Base-by-base conservation (phyloP, 108 stramenopile species). In the Chaetoceros tenuissimus region DNA sequence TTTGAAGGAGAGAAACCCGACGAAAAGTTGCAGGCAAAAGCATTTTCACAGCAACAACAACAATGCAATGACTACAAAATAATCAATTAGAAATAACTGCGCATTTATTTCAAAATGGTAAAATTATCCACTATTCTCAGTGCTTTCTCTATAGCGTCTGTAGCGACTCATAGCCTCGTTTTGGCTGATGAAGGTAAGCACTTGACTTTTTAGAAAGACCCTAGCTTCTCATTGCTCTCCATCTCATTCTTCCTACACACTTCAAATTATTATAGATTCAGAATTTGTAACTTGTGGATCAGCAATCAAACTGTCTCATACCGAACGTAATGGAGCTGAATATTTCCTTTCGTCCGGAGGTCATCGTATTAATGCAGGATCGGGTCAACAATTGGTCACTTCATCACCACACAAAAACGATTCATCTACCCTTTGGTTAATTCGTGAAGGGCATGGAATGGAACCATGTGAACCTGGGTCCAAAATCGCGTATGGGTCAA, bases 361-460 rank as follows among this genome's bases (percentile, higher is more conserved):
- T 8, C 76, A 77, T 58, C 70, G 71, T 54, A 28, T 78, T 31
- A 64, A 68, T 43, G 47, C 51, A 27, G 83, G 84, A 24, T 69
- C 66, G 10, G 91, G 91, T 3, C 91, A 92, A 55, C 91, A 92
- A 54, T 74, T 92, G 45, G 91, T 92, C 17, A 87, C 91, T 0
- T 73, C 68, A 3, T 28, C 62, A 24, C 28, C 30, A 16, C 52
- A 74, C 53, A 77, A 70, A 24, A 56, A 66, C 19, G 52, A 71
- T 2, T 55, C 61, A 13, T 62, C 73, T 43, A 71, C 78, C 13
- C 62, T 92, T n/a, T 92, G 91, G 91, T 70, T 59, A 68, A 48
- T 92, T 24, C 71, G 91, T 22, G 85, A 78, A 30, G 70, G 67
- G 8, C 60, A 87, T 57, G 73, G 67, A 53, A 59, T 50, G 27